Evolutionary conservation across 352 stramenopile species (phyloP).

Genomic region (Pythium inflatum): DNA sequence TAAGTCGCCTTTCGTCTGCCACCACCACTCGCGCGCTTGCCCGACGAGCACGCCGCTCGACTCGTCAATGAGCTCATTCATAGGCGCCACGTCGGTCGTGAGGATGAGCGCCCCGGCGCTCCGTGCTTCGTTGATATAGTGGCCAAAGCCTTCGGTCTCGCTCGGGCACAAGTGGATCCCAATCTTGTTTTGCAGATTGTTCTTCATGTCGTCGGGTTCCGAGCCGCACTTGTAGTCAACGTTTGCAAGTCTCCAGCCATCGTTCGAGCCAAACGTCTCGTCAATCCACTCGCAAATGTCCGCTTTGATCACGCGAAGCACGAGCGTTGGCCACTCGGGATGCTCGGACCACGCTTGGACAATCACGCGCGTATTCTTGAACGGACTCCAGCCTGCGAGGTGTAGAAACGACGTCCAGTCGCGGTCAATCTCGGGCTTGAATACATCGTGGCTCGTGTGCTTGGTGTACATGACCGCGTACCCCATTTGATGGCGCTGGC

Average conservation of each 20-base stretch:
- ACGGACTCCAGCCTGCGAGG: conserved; percentile 67
- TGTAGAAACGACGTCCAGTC: conserved; percentile 83
- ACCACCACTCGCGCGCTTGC: conserved; percentile 64
- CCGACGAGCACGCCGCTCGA: conserved; percentile 74
- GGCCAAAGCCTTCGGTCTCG: conserved; percentile 79
- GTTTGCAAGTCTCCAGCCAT: conserved; percentile 62
- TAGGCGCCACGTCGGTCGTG: conserved; percentile 78
- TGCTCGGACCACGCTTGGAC: conserved; percentile 67
- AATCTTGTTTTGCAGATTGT: conserved; percentile 73
- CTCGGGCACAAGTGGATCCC: conserved; percentile 78
- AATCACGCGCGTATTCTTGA: conserved; percentile 82
- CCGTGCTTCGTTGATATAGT: conserved; percentile 87
- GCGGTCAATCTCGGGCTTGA: conserved; percentile 51
- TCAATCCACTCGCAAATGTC: conserved; percentile 74
- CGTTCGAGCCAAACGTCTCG: conserved; percentile 48
- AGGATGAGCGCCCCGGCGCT: conserved; percentile 74
- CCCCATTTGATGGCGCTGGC: conserved; percentile 68
- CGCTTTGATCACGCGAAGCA: conserved; percentile 69
- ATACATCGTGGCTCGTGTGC: conserved; percentile 79
- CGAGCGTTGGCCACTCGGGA: conserved; percentile 73
- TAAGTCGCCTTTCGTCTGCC: conserved; percentile 82
- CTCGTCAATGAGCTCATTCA: conserved; percentile 86
- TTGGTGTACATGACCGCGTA: conserved; percentile 86
- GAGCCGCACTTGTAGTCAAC: conserved; percentile 79
- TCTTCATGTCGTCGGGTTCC: conserved; percentile 58